These are phyloP conservation scores for Plenodomus lindquistii DNA, from an alignment of 2,329 filamentous ascomycete species.

Conservation along the genomic window DNA sequence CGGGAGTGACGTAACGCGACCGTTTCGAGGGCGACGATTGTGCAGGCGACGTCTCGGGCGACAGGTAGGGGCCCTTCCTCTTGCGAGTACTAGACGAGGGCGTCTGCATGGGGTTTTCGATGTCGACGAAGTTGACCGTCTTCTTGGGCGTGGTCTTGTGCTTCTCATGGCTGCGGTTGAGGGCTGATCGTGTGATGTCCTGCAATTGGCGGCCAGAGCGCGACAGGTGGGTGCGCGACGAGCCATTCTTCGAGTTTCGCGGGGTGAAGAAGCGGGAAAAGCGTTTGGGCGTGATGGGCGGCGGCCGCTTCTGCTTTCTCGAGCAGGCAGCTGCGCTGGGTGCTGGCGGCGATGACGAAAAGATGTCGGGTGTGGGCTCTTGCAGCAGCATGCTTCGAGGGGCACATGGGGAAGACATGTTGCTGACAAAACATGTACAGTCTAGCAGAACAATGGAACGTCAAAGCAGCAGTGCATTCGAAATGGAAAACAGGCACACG, in stretches of 20 bases:
- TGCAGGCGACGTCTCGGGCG: slow-evolving; percentile 46
- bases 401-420: slow-evolving; percentile 36
- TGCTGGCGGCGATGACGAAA: slow-evolving; percentile 44
- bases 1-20: slow-evolving; percentile 31
- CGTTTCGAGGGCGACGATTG: slow-evolving; percentile 50
- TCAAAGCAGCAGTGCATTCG: slow-evolving; percentile 1
- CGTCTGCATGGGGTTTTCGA: slow-evolving; percentile 34
- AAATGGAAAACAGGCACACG: not conserved
- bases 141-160: slow-evolving; percentile 41
- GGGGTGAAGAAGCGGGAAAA: slow-evolving; percentile 58
- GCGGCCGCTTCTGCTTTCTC: slow-evolving; percentile 51
- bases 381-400: slow-evolving; percentile 25
- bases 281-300: slow-evolving; percentile 56
- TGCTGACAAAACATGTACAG: slow-evolving; percentile 9
- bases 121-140: slow-evolving; percentile 46
- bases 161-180: slow-evolving; percentile 44
- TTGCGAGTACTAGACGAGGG: slow-evolving; percentile 40
- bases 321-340: slow-evolving; percentile 31
- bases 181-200: slow-evolving; percentile 53
- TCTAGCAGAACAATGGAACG: slow-evolving; percentile 7
- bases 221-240: slow-evolving; percentile 31
- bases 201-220: slow-evolving; percentile 52
- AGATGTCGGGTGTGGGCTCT: slow-evolving; percentile 42
- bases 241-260: slow-evolving; percentile 40
- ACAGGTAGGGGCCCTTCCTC: slow-evolving; percentile 45